These are phyloP conservation scores for Russula vinacea DNA, from an alignment of 768 basidiomycete species.

Conservation along the genomic window DNA sequence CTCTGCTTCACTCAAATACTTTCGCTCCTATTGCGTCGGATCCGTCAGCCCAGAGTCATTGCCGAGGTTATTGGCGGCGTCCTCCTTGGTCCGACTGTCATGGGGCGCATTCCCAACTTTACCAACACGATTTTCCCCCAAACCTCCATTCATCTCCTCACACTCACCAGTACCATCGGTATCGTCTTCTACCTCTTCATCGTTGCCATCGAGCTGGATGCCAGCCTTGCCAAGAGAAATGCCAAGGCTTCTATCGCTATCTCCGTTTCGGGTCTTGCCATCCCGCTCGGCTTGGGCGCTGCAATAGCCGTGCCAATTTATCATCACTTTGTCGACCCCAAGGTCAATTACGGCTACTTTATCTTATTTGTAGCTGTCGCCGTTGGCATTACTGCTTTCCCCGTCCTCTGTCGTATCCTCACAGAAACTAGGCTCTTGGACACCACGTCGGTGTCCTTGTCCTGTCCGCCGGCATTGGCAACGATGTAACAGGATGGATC, in stretches of 20 bases:
- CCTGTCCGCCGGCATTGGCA: conserved; percentile 76
- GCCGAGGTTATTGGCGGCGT: conserved; percentile 91
- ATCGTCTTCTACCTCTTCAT: conserved; percentile 79
- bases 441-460: conserved; percentile 82
- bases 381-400: conserved; percentile 78
- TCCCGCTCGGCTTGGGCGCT: conserved; percentile 82
- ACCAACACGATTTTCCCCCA: conserved; percentile 41
- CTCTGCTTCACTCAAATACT: conserved; percentile 75
- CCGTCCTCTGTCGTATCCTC: conserved; percentile 80
- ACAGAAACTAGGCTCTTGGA: conserved; percentile 79
- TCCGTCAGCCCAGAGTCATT: conserved; percentile 90
- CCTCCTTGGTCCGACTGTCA: conserved; percentile 65
- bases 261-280: conserved; percentile 61
- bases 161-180: conserved; percentile 71
- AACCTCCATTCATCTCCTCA: conserved; percentile 53
- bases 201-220: conserved; percentile 82
- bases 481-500: conserved; percentile 70
- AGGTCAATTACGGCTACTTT: conserved; percentile 74
- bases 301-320: conserved; percentile 73
- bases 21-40: conserved; percentile 55
- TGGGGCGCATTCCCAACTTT: conserved; percentile 80
- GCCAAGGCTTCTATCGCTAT: conserved; percentile 54
- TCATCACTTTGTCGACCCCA: conserved; percentile 54
- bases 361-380: conserved; percentile 83
- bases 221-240: conserved; percentile 63